Conservation (phyloP, 2,329 filamentous ascomycete genomes). For the Colletotrichum sp. region DNA sequence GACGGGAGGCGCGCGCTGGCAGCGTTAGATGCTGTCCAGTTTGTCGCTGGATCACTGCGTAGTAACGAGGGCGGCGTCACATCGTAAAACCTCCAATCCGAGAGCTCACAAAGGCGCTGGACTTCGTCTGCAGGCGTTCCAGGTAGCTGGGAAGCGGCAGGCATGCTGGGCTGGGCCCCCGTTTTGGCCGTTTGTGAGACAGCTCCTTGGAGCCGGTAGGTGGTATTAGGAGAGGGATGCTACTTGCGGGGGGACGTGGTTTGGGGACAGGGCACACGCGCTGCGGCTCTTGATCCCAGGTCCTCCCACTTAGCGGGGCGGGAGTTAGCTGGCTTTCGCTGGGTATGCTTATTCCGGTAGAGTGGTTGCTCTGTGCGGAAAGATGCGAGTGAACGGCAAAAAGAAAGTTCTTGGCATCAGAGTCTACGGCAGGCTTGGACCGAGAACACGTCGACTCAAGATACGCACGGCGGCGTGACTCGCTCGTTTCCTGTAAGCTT, state of each 20-base stretch:
- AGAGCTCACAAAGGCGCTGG: neutral
- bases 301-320: neutral
- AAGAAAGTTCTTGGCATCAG: neutral
- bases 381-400: neutral
- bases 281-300: neutral
- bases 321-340: neutral
- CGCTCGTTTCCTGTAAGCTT: neutral
- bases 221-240: neutral
- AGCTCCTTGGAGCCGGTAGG: neutral
- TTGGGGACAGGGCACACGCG: neutral
- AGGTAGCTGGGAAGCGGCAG: neutral
- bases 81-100: neutral
- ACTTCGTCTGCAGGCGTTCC: neutral
- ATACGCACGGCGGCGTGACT: neutral
- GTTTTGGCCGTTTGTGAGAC: neutral
- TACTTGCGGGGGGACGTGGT: neutral
- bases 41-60: too few relatives aligned
- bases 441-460: neutral
- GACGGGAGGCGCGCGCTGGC: neutral
- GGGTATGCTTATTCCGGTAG: neutral
- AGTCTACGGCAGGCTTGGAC: neutral
- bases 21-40: too few relatives aligned
- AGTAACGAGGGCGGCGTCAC: neutral
- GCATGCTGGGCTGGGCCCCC: neutral
- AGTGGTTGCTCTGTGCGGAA: neutral